A percentile compares a stretch with the other conserved stretches of the same genome.
These are phyloP conservation scores for Chrysopogon serrulatus DNA, from an alignment of 176 grass and related monocot genomes.

Conservation along the genomic window DNA sequence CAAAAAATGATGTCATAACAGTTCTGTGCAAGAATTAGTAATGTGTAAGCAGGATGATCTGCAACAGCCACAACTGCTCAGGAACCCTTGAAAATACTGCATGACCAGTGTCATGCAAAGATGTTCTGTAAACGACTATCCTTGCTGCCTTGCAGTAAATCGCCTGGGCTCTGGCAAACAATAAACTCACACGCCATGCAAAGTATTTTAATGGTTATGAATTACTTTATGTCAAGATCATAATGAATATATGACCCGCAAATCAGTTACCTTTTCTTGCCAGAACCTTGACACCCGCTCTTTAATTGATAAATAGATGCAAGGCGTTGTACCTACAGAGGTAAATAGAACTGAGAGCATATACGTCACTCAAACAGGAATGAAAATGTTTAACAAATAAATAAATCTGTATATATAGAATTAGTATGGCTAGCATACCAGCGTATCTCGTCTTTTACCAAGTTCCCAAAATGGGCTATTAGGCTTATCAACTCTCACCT, in stretches of 20 bases:
- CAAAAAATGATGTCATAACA: neutral
- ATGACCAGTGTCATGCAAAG: slow-evolving; percentile 8
- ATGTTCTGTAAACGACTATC: neutral
- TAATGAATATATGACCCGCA: neutral
- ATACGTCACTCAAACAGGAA: neutral
- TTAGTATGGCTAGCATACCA: neutral
- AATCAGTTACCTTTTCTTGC: slow-evolving; percentile 80
- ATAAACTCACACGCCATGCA: neutral
- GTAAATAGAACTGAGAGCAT: slow-evolving; percentile 10
- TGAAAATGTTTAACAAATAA: neutral
- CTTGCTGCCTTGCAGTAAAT: neutral
- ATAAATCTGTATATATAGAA: neutral
- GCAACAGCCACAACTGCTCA: neutral
- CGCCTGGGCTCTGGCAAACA: neutral
- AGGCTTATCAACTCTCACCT: neutral
- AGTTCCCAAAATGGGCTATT: neutral
- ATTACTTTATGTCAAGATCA: neutral
- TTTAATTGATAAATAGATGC: slow-evolving; percentile 85
- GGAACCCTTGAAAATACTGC: neutral
- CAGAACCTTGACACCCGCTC: slow-evolving; percentile 74
- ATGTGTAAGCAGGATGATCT: neutral
- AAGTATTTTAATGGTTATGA: neutral
- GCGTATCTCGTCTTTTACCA: neutral
- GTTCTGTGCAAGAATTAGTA: neutral
- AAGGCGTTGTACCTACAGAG: slow-evolving; percentile 72